phyloP scores from a whole-genome alignment of 2,329 filamentous ascomycete species.

The Fusarium gaditjirri region DNA sequence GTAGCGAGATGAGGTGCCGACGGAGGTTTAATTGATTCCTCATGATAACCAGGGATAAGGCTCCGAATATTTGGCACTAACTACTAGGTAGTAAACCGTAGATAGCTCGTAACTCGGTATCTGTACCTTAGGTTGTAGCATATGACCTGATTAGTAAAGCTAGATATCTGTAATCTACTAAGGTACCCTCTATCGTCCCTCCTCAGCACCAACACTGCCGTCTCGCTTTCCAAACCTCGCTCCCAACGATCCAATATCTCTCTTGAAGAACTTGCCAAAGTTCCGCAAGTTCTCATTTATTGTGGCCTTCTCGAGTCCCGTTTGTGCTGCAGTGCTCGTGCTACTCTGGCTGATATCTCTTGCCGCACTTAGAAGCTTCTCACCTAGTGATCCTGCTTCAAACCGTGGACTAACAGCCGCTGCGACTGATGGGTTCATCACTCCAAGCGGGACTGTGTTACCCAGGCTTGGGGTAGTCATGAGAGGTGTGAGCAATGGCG shows the following conservation, averaged over 20 bases:
- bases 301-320: slow-evolving; percentile 68
- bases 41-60: slow-evolving; percentile 26
- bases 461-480: slow-evolving; percentile 58
- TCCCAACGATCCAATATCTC: slow-evolving; percentile 83
- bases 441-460: slow-evolving; percentile 50
- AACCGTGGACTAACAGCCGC: slow-evolving; percentile 66
- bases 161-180: background rate
- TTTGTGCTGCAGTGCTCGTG: slow-evolving; percentile 49
- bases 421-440: slow-evolving; percentile 57
- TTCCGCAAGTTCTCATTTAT: slow-evolving; percentile 95
- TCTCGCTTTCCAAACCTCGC: slow-evolving; percentile 76
- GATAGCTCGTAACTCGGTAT: background rate
- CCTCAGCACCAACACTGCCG: slow-evolving; percentile 50
- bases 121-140: background rate
- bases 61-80: background rate
- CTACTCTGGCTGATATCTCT: slow-evolving; percentile 78
- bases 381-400: slow-evolving; percentile 84
- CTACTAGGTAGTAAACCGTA: background rate
- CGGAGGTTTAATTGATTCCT: slow-evolving; percentile 32
- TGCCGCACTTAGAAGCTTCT: slow-evolving; percentile 87
- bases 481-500: slow-evolving; percentile 76
- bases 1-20: background rate
- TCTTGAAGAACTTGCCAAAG: slow-evolving; percentile 94
- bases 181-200: slow-evolving; percentile 37
- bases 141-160: background rate